phyloP scores from a whole-genome alignment of 2,329 filamentous ascomycete genomes.

The Fusarium concolor region DNA sequence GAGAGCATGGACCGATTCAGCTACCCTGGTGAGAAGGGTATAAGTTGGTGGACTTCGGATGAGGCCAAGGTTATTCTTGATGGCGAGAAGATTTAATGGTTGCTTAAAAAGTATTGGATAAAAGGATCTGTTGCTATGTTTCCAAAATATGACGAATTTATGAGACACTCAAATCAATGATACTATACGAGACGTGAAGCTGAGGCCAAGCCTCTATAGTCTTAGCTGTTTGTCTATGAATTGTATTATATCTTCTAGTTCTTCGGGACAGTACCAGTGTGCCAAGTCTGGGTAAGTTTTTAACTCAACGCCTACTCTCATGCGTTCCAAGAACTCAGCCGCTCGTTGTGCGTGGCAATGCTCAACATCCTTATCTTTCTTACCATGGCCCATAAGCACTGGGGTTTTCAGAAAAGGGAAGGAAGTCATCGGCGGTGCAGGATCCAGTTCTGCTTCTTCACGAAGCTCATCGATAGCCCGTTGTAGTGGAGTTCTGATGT shows the following conservation, averaged over 20 bases:
- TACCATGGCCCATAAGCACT: constrained; percentile 60
- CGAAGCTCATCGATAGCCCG: constrained; percentile 44
- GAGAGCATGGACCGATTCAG: constrained; percentile 84
- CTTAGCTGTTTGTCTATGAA: constrained; percentile 44
- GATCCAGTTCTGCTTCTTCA: constrained; percentile 45
- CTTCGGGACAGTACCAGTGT: constrained; percentile 59
- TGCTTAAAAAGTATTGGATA: constrained; percentile 12
- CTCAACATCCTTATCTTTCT: constrained; percentile 56
- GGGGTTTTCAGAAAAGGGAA: constrained; percentile 50
- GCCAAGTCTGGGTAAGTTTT: constrained; percentile 55
- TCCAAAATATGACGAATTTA: constrained; percentile 34
- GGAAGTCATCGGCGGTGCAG: neutral
- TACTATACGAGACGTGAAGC: neutral
- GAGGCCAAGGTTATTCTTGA: constrained; percentile 82
- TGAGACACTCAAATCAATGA: constrained; percentile 1
- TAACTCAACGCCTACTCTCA: constrained; percentile 53
- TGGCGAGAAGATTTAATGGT: constrained; percentile 63
- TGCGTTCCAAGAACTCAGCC: constrained; percentile 47
- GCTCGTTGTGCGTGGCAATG: constrained; percentile 52
- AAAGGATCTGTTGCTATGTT: neutral
- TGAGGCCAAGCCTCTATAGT: neutral
- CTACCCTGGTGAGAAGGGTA: constrained; percentile 80
- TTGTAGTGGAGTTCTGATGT: constrained; percentile 29
- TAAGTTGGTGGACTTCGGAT: constrained; percentile 87
- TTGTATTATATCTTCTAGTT: constrained; percentile 53